Base-by-base conservation (phyloP, 208 protist genomes). In the Leishmania lainsoni region DNA sequence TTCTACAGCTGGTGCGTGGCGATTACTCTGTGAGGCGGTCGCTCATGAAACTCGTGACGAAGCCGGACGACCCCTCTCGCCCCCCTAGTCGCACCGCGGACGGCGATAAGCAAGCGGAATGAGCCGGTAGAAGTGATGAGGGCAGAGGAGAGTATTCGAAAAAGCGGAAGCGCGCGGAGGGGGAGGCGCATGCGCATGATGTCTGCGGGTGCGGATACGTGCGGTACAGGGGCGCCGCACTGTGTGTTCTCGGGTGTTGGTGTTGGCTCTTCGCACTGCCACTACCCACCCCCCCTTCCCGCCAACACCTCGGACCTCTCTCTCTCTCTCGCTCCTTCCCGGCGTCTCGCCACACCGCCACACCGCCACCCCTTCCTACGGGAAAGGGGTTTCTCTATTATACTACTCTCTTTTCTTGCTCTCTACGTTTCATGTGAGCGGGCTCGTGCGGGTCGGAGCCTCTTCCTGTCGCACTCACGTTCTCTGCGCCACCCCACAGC, bases 1-100 rank as follows among this genome's bases (percentile, higher is more conserved):
- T 95, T 42, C 59, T 96, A 16, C 91, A 96, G 78, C 81, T 96
- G 65, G 71, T 79, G 32, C 76, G 84, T 26, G 87, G 52, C n/a
- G 77, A 85, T 1, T 51, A 10, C 20, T 42, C 14, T 20, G 12
- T 74, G 48, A 75, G 17, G 63, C 58, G 68, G 77, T 0, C 39
- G 2, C 42, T 85, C 22, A n/a, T 59, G 61, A 29, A 61, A 29
- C 5, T 85, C 5, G 14, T 75, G 3, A 51, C 1, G 9, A 66
- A 58, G 22, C 58, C 16, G 12, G 48, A 22, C 2, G 14, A 22
- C 35, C 0, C 45, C 49, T 48, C 32, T 1, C 51, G 77, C 72
- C 48, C 49, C 16, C 48, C 45, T 2, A 63, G 35, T 32, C 20
- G 26, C 20, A 8, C n/a, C 39, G 32, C 26, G 17, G 32, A n/a